phyloP scores from a whole-genome alignment of 2,329 filamentous ascomycete species.

The Arachnomyces sp. region DNA sequence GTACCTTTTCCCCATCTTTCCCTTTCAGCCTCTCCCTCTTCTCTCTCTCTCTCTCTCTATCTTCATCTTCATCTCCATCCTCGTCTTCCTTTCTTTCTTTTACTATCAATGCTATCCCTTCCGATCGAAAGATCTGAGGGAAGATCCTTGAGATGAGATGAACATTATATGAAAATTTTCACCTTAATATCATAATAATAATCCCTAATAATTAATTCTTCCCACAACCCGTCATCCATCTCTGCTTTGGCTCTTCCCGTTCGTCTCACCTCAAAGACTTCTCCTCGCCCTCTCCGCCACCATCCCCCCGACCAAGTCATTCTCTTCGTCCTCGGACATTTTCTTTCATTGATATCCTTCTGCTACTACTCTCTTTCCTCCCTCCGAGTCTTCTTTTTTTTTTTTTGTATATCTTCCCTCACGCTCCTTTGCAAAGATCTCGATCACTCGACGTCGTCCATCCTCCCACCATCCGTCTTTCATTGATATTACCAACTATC shows the following conservation, averaged over 20 bases:
- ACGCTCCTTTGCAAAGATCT: conserved; percentile 6
- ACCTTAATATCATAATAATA: not conserved
- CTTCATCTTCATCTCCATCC: conserved; percentile 14
- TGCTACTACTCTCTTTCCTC: conserved; percentile 12
- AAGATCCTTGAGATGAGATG: no score
- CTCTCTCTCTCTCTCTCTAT: conserved; percentile 14
- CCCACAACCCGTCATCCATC: not conserved
- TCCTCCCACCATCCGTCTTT: no score
- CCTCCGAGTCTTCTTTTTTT: conserved; percentile 13
- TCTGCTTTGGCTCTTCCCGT: conserved; percentile 16
- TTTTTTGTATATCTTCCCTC: conserved; percentile 11
- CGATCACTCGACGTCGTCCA: no score
- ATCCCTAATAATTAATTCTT: not conserved
- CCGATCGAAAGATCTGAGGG: not conserved
- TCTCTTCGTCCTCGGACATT: conserved; percentile 13
- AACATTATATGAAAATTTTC: no score
- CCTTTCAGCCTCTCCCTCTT: conserved; percentile 13
- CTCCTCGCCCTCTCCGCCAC: not conserved
- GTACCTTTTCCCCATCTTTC: conserved; percentile 12
- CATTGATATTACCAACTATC: no score
- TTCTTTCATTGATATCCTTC: conserved; percentile 12
- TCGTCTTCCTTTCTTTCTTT: conserved; percentile 3
- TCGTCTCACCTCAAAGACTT: conserved; percentile 10
- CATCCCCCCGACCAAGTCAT: conserved; percentile 10
- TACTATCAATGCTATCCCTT: conserved; percentile 2